Conservation (phyloP, 2,329 filamentous ascomycete genomes). For the Fusarium duplospermum region DNA sequence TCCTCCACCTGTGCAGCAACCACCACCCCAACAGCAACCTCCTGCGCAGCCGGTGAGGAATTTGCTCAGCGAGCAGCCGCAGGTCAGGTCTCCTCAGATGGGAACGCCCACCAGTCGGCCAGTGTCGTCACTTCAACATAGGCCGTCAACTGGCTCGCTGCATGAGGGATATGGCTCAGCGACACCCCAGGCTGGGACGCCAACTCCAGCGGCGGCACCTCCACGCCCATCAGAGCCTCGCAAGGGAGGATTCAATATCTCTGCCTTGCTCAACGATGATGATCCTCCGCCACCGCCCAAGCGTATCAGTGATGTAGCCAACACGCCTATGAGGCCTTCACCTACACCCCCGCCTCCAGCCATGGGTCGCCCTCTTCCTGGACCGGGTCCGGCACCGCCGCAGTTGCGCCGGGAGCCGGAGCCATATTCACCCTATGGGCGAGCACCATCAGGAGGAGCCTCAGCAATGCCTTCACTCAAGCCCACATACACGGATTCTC, state of each 20-base stretch:
- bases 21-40: slow-evolving; percentile 53
- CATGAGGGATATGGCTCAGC: slow-evolving; percentile 47
- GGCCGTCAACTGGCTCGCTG: slow-evolving; percentile 46
- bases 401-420: slow-evolving; percentile 64
- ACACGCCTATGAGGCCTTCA: slow-evolving; percentile 55
- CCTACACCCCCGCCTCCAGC: slow-evolving; percentile 62
- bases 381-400: slow-evolving; percentile 49
- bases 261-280: slow-evolving; percentile 73
- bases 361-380: slow-evolving; percentile 56
- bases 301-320: slow-evolving; percentile 61
- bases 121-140: slow-evolving; percentile 52
- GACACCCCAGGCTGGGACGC: slow-evolving; percentile 45
- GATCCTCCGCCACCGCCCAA: slow-evolving; percentile 62
- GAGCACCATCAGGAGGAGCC: slow-evolving; percentile 47
- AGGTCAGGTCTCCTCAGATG: slow-evolving; percentile 53
- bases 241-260: slow-evolving; percentile 73
- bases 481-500: slow-evolving; percentile 63
- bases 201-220: slow-evolving; percentile 52
- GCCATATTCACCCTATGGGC: slow-evolving; percentile 60
- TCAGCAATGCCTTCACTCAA: slow-evolving; percentile 68
- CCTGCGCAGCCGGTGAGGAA: slow-evolving; percentile 54
- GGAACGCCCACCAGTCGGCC: slow-evolving; percentile 52
- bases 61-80: slow-evolving; percentile 54
- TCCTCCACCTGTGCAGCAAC: slow-evolving; percentile 44
- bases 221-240: slow-evolving; percentile 59